Base-by-base conservation (phyloP, 2,329 filamentous ascomycete species). In the Magnaporthiopsis rhizophila region DNA sequence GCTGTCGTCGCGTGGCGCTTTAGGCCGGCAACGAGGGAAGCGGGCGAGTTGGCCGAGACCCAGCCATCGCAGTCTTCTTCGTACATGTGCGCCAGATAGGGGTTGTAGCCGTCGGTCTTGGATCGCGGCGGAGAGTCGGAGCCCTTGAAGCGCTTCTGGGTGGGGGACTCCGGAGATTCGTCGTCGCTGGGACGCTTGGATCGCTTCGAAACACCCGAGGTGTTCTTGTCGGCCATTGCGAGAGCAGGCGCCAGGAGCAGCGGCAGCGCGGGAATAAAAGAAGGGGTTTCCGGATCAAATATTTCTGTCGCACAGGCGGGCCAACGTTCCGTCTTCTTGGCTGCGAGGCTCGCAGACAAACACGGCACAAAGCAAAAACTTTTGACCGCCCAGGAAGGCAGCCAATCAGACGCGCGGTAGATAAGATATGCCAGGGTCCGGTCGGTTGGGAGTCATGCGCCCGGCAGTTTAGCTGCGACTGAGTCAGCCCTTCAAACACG, bases 71-170 rank as follows among this genome's bases (percentile, higher is more conserved):
- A 72, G 45, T 72, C 71, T 67, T 83, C 78, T 67, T 88, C 83
- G 77, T 94, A 87, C 86, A 90, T 89, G 77, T 99, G 95, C 65
- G 92, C 91, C 67, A 99, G 86, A 80, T 99, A 98, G 1, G 91
- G 91, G 75, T 98, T 98, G 74, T 84, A 74, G 67, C 75, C 76
- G 24, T 72, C 69, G 18, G 57, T 64, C 57, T 66, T 63, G 62
- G 59, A 28, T 32, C 32, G 58, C 21, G 21, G 28, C 50, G 30
- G 28, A 21, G 56, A 57, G 24, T 59, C 57, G 53, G 50, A 58
- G 56, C 57, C 36, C 67, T 72, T 75, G 57, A 69, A 65, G 30
- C 74, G 70, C 69, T 75, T 75, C 61, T 70, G 70, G 38, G 72
- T 71, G 30, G 72, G 71, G 24, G 65, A 67, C 38, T 70, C 76